phyloP scores from a whole-genome alignment of 768 basidiomycete genomes.

The Tricholoma matsutake region DNA sequence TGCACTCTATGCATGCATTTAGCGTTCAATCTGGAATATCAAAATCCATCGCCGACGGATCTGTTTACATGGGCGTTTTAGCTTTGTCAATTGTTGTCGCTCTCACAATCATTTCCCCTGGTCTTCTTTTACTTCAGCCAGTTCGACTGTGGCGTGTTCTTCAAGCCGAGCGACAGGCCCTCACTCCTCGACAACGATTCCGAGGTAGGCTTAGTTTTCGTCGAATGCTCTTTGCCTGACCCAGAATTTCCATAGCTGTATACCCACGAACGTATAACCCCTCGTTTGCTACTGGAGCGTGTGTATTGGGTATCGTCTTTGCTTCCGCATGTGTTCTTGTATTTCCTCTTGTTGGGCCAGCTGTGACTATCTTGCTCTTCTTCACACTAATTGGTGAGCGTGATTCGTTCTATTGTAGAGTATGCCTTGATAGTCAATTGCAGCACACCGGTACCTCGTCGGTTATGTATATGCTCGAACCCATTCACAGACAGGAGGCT shows the following conservation, averaged over 20 bases:
- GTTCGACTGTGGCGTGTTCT: constrained; percentile 55
- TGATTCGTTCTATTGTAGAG: not conserved
- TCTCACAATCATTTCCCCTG: constrained; percentile 68
- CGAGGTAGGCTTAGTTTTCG: constrained; percentile 47
- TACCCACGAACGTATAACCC: constrained; percentile 73
- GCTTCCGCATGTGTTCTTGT: constrained; percentile 71
- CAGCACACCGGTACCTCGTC: constrained; percentile 78
- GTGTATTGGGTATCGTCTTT: constrained; percentile 66
- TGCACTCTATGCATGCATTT: constrained; percentile 66
- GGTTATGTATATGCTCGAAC: constrained; percentile 76
- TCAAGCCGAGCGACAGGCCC: constrained; percentile 51
- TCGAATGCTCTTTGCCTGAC: constrained; percentile 1
- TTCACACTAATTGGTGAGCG: constrained; percentile 64
- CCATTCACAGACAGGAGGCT: constrained; percentile 71
- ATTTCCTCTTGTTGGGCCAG: constrained; percentile 74
- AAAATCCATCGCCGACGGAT: constrained; percentile 58
- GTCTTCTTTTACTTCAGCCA: constrained; percentile 71
- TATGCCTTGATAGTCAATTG: constrained; percentile 3
- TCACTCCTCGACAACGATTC: constrained; percentile 79
- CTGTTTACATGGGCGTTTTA: constrained; percentile 67
- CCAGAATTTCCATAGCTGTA: constrained; percentile 41
- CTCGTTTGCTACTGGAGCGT: constrained; percentile 61
- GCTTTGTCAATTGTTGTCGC: constrained; percentile 57
- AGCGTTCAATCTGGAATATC: constrained; percentile 34
- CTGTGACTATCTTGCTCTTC: constrained; percentile 61